These are phyloP conservation scores for Pogostemon cablin DNA, from an alignment of 257 asterid genomes.

Conservation along the genomic window DNA sequence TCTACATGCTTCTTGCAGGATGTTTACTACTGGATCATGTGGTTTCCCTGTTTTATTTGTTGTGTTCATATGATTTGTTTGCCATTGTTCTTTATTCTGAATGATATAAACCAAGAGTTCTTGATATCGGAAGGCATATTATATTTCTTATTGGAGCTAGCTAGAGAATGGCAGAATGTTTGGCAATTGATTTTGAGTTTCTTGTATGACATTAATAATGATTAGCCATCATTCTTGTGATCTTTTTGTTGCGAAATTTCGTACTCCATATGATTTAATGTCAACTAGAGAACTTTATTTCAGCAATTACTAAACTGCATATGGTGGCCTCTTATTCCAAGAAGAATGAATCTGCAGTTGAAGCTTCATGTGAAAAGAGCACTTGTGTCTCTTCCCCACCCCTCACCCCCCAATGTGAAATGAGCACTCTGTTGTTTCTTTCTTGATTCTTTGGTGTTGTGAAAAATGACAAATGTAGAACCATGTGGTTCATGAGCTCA, in stretches of 20 bases:
- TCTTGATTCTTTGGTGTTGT: background rate
- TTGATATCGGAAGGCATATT: constrained; percentile 9
- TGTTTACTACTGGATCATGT: no score
- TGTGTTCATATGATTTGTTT: constrained; percentile 29
- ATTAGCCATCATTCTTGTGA: no score
- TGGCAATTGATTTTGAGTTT: background rate
- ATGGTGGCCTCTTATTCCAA: background rate
- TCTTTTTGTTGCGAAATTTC: background rate
- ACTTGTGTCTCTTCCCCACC: background rate
- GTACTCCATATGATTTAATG: background rate
- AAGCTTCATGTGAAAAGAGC: background rate
- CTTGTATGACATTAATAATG: no score
- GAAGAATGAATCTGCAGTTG: no score
- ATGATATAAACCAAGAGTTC: constrained; percentile 4
- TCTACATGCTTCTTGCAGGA: background rate
- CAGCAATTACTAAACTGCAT: background rate
- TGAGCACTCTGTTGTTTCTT: background rate
- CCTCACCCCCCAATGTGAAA: background rate
- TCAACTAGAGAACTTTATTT: background rate
- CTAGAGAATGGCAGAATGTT: constrained; percentile 11
- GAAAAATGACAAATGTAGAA: background rate
- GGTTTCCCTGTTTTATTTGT: background rate
- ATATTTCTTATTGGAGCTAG: constrained; percentile 5
- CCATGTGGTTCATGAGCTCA: constrained; percentile 14
- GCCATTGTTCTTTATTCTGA: constrained; percentile 13